Evolutionary conservation across 164 flowering plant species (phyloP).

Genomic region (Platanus orientalis): DNA sequence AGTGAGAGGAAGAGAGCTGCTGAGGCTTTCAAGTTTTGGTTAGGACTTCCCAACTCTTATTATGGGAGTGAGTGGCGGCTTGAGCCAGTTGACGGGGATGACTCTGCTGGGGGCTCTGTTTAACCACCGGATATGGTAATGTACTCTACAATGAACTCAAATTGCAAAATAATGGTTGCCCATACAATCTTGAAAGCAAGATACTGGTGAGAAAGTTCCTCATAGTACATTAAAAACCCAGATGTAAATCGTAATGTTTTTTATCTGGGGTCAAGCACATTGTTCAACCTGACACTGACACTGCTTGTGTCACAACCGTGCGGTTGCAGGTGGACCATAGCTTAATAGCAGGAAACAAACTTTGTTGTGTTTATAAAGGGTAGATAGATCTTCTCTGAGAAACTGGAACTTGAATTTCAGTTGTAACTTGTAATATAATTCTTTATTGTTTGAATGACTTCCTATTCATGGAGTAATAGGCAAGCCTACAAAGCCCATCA

Average conservation of each 20-base stretch:
- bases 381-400: neutral
- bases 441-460: neutral
- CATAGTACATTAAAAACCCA: neutral
- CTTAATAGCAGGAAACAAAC: neutral
- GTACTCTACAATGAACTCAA: neutral
- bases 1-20: conserved; percentile 84
- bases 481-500: neutral
- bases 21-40: conserved; percentile 97
- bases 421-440: neutral
- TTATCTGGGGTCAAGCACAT: too few relatives aligned
- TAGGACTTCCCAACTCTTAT: conserved; percentile 89
- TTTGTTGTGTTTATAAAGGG: neutral
- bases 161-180: neutral
- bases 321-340: neutral
- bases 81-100: conserved; percentile 35
- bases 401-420: neutral
- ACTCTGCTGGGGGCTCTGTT: conserved; percentile 18
- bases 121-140: conserved; percentile 1
- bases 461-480: neutral
- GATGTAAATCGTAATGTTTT: neutral
- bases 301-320: neutral
- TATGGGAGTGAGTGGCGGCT: conserved; percentile 91
- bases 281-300: too few relatives aligned
- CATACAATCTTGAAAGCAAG: too few relatives aligned
- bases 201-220: too few relatives aligned